Evolutionary conservation across 1,284 basidiomycete genomes (phyloP).

Genomic region (Boletus semigastroideus): DNA sequence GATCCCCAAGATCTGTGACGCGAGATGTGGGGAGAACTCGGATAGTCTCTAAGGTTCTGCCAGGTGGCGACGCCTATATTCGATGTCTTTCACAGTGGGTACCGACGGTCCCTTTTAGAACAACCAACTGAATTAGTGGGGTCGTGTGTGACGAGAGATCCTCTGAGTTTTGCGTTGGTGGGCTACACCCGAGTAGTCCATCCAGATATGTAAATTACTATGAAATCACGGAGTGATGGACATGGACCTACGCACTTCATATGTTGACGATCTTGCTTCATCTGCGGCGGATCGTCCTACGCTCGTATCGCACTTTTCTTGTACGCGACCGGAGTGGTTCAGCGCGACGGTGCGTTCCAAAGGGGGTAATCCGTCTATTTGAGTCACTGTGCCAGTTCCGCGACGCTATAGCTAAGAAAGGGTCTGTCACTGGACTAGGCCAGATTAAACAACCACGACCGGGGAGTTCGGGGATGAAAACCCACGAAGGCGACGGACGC

Average conservation of each 20-base stretch:
- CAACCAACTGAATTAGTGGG: neutral
- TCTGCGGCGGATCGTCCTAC: conserved; percentile 18
- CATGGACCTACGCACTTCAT: too few species aligned
- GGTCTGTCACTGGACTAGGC: neutral
- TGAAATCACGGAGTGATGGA: neutral
- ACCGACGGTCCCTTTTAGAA: neutral
- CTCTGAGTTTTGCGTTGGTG: neutral
- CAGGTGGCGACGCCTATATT: neutral
- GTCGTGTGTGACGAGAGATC: neutral
- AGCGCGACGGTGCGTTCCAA: neutral
- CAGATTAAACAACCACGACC: neutral
- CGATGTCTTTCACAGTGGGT: neutral
- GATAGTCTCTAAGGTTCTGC: neutral
- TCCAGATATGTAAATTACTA: conserved; percentile 2
- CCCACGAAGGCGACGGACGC: conserved; percentile 12
- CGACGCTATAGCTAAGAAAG: conserved; percentile 3
- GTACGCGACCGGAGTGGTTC: neutral
- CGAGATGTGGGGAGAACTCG: neutral
- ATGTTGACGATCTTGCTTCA: conserved; percentile 17
- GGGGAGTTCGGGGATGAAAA: conserved; percentile 20
- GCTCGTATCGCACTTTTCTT: conserved; percentile 1
- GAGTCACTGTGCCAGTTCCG: neutral
- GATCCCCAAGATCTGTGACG: neutral
- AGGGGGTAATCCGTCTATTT: neutral
- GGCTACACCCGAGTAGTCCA: neutral